Evolutionary conservation across 805 yeast genomes (phyloP).

Genomic region (Debaryomyces castellii): DNA sequence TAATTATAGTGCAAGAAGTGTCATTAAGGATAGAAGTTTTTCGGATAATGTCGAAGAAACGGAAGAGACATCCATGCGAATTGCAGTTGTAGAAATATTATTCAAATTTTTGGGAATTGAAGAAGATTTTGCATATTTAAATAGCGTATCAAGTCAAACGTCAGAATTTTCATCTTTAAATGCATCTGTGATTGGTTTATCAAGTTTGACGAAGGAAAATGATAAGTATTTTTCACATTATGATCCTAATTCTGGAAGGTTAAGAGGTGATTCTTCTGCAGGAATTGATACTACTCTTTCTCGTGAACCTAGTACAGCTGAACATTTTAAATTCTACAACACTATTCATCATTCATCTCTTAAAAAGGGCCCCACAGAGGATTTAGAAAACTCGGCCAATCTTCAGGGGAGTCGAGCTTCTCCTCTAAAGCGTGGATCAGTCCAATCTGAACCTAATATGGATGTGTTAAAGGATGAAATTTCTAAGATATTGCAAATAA

Average conservation of each 20-base stretch:
- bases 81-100: conserved; percentile 69
- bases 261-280: conserved; percentile 10
- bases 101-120: conserved; percentile 66
- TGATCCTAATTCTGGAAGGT: conserved; percentile 17
- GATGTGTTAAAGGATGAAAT: conserved; percentile 56
- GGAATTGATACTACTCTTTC: conserved; percentile 5
- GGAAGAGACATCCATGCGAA: conserved; percentile 62
- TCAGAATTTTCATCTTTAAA: conserved; percentile 21
- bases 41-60: conserved; percentile 64
- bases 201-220: conserved; percentile 17
- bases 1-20: conserved; percentile 3
- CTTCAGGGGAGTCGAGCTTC: conserved; percentile 6
- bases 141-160: conserved; percentile 7
- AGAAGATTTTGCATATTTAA: conserved; percentile 31
- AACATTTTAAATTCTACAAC: conserved; percentile 24
- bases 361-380: background rate
- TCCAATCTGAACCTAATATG: conserved; percentile 35
- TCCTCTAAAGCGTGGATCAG: background rate
- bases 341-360: conserved; percentile 24
- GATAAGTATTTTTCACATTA: conserved; percentile 12
- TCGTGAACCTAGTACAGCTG: conserved; percentile 11
- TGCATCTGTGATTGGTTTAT: conserved; percentile 31
- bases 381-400: background rate
- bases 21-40: conserved; percentile 36
- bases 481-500: conserved; percentile 57